phyloP scores from a whole-genome alignment of 208 protist genomes.

The Leptomonas pyrrhocoris region DNA sequence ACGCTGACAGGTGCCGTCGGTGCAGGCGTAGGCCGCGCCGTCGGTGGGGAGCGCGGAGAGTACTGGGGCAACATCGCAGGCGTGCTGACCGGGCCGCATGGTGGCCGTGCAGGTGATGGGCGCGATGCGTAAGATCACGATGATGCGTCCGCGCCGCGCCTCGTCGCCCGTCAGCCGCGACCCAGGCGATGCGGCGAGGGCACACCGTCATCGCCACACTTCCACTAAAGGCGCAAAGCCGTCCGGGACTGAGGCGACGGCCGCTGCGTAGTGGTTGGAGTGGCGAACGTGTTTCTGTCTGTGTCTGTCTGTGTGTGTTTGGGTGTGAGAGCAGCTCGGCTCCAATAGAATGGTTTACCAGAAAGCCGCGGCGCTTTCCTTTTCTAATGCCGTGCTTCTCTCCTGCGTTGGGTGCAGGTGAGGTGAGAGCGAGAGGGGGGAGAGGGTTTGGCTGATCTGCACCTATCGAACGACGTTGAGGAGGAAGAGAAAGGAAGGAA shows the following conservation, averaged over 20 bases:
- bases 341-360: too few species aligned
- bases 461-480: too few species aligned
- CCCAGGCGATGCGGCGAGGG: constrained; percentile 7
- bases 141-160: constrained; percentile 24
- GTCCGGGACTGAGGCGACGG: background rate
- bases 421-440: too few species aligned
- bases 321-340: too few species aligned
- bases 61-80: constrained; percentile 80
- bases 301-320: background rate
- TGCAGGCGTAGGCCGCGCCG: constrained; percentile 51
- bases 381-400: too few species aligned
- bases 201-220: constrained; percentile 22
- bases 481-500: too few species aligned
- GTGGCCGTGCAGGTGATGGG: constrained; percentile 29
- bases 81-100: constrained; percentile 33
- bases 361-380: too few species aligned
- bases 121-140: constrained; percentile 15
- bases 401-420: too few species aligned
- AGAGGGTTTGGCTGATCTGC: too few species aligned
- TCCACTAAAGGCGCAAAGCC: background rate
- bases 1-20: constrained; percentile 43
- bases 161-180: background rate
- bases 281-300: background rate
- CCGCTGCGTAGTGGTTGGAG: background rate
- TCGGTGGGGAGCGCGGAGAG: constrained; percentile 59